These are phyloP conservation scores for Celoporthe dispersa DNA, from an alignment of 2,329 filamentous ascomycete genomes.

Conservation along the genomic window DNA sequence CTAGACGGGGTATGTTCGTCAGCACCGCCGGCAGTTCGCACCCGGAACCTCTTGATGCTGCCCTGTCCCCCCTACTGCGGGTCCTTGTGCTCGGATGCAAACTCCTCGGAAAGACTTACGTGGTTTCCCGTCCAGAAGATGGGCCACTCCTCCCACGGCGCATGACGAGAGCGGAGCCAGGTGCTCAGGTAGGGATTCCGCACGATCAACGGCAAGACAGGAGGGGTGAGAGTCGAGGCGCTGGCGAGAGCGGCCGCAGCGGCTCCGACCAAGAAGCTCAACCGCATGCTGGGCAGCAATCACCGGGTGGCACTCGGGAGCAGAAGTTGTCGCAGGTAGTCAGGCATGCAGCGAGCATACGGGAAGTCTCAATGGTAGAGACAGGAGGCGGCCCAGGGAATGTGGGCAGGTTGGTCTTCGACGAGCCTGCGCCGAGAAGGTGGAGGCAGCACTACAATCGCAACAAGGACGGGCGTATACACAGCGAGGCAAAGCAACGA, in stretches of 20 bases:
- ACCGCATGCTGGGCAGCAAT: conserved; percentile 35
- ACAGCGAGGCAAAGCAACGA: not conserved
- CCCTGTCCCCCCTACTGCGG: not conserved
- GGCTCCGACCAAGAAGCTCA: conserved; percentile 39
- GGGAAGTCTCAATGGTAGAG: too few species aligned
- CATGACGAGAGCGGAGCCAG: conserved; percentile 68
- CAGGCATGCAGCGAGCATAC: not conserved
- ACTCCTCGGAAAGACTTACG: conserved; percentile 30
- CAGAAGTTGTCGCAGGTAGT: not conserved
- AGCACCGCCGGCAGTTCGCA: conserved; percentile 2
- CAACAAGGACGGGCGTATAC: not conserved
- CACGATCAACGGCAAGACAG: conserved; percentile 61
- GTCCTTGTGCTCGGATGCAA: not conserved
- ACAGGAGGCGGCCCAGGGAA: not conserved
- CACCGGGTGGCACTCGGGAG: not conserved
- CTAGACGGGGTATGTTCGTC: conserved; percentile 33
- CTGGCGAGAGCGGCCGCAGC: conserved; percentile 43
- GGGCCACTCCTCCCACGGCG: conserved; percentile 83
- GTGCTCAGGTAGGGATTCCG: conserved; percentile 65
- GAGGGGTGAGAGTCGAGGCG: conserved; percentile 59
- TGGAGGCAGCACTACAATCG: not conserved
- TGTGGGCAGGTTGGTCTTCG: conserved; percentile 9
- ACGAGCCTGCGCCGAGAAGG: conserved; percentile 27
- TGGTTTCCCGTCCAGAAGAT: conserved; percentile 54
- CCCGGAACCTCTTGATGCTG: not conserved